These are phyloP conservation scores for Lycium barbarum DNA, from an alignment of 257 asterid genomes.

Conservation along the genomic window DNA sequence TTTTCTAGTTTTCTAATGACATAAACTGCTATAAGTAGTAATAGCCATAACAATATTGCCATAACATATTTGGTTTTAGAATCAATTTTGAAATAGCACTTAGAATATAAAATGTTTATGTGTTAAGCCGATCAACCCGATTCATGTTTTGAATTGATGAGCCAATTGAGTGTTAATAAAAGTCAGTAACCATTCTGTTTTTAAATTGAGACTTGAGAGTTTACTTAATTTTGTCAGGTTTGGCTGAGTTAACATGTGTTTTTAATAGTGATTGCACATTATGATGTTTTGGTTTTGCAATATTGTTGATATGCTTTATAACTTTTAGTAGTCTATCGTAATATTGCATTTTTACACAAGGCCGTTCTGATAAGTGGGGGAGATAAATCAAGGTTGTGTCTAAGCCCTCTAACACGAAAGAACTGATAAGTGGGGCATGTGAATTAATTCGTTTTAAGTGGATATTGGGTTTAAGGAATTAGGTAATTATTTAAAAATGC, in stretches of 20 bases:
- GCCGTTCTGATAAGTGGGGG: background rate
- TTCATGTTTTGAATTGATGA: background rate
- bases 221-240: background rate
- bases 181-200: background rate
- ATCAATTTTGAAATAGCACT: background rate
- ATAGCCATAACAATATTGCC: background rate
- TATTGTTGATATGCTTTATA: background rate
- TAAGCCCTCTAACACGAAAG: background rate
- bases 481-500: background rate
- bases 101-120: background rate
- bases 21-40: background rate
- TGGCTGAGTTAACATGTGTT: background rate
- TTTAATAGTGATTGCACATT: background rate
- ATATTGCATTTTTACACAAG: background rate
- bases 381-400: slow-evolving; percentile 1
- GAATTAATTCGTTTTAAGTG: background rate
- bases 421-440: background rate
- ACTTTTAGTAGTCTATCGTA: background rate
- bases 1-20: background rate
- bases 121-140: background rate
- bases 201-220: background rate
- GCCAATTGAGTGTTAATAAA: background rate
- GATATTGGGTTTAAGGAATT: background rate
- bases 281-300: background rate
- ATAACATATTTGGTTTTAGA: background rate